These are phyloP conservation scores for Ambrosia artemisiifolia DNA, from an alignment of 129 eudicot species.

Conservation along the genomic window DNA sequence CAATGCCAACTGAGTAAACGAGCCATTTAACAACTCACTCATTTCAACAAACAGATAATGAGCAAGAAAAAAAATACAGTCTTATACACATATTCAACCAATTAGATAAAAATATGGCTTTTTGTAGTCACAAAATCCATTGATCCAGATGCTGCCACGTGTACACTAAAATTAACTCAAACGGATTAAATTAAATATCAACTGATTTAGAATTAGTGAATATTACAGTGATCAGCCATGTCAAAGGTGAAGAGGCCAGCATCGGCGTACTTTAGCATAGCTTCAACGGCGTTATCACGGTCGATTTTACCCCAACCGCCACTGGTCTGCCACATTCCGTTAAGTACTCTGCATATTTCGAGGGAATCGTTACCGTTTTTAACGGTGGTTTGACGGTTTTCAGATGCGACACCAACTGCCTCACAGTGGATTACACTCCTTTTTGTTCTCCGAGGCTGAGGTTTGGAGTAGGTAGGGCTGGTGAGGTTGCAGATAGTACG, in stretches of 20 bases:
- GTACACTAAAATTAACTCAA: constrained; percentile 1
- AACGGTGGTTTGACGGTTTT: constrained; percentile 40
- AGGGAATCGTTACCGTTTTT: constrained; percentile 80
- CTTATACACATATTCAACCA: not conserved
- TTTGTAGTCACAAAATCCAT: not conserved
- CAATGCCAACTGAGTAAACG: constrained; percentile 34
- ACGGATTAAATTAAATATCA: not conserved
- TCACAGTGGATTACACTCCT: constrained; percentile 42
- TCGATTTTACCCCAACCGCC: constrained; percentile 98
- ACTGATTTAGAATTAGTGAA: not conserved
- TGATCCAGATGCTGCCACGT: constrained; percentile 39
- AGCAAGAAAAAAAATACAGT: not conserved
- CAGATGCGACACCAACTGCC: constrained; percentile 37
- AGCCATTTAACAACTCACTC: constrained; percentile 35
- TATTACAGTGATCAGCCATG: constrained; percentile 90
- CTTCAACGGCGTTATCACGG: constrained; percentile 80
- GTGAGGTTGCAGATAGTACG: constrained; percentile 28
- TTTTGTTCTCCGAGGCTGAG: constrained; percentile 19
- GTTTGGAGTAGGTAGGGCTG: constrained; percentile 8
- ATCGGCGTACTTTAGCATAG: constrained; percentile 88
- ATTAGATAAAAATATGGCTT: constrained; percentile 14
- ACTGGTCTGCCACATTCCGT: constrained; percentile 99
- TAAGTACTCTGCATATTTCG: constrained; percentile 84
- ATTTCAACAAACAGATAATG: constrained; percentile 21
- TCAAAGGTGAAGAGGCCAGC: constrained; percentile 89